Conservation (phyloP, 768 basidiomycete genomes). For the Tulasnella sp. region DNA sequence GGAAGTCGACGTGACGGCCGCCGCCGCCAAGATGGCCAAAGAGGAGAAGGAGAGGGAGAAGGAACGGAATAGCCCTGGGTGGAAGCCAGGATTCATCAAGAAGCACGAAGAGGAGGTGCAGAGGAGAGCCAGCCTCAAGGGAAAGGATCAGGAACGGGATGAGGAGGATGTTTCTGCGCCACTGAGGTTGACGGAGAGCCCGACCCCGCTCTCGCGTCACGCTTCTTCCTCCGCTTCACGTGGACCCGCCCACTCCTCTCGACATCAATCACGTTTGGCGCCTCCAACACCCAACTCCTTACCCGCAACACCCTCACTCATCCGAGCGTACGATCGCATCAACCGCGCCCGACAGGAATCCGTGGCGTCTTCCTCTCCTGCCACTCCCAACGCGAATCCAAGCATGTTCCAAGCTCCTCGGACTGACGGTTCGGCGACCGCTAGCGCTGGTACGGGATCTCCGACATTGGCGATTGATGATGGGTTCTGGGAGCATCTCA, state of each 20-base stretch:
- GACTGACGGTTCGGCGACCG: background rate
- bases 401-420: background rate
- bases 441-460: background rate
- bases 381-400: background rate
- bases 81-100: slow-evolving; percentile 24
- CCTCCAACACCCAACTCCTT: slow-evolving; percentile 1
- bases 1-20: slow-evolving; percentile 9
- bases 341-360: slow-evolving; percentile 19
- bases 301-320: slow-evolving; percentile 24
- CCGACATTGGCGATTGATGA: slow-evolving; percentile 18
- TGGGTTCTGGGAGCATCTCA: slow-evolving; percentile 16
- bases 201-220: slow-evolving; percentile 22
- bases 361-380: background rate
- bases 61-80: slow-evolving; percentile 11
- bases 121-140: background rate
- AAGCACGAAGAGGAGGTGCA: slow-evolving; percentile 27
- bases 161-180: background rate
- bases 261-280: background rate
- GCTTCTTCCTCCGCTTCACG: background rate
- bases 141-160: background rate
- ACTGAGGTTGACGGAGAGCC: slow-evolving; percentile 17
- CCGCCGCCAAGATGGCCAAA: background rate
- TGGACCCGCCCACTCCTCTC: background rate
- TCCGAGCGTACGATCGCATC: slow-evolving; percentile 31
- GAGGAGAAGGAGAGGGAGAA: background rate